phyloP scores from a whole-genome alignment of 163 green algal genomes.

The Dunaliella salina region DNA sequence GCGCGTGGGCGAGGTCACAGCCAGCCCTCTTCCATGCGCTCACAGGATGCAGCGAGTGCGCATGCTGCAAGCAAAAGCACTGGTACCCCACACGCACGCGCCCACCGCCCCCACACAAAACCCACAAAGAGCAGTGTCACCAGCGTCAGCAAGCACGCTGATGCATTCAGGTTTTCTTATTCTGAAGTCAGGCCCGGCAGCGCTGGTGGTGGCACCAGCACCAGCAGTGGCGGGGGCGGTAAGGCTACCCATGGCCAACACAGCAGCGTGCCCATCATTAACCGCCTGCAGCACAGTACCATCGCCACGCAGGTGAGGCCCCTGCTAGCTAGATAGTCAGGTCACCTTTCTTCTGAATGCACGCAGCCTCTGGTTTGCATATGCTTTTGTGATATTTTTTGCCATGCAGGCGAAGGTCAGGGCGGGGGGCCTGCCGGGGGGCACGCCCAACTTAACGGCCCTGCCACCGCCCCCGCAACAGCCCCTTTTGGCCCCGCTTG shows the following conservation, averaged over 20 bases:
- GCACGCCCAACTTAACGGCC: neutral
- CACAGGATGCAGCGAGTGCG: neutral
- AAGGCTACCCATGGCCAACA: no score
- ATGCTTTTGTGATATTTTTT: no score
- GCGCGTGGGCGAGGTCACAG: no score
- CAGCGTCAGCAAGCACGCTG: no score
- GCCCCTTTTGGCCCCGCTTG: neutral
- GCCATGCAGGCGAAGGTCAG: neutral
- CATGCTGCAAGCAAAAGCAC: neutral
- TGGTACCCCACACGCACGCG: neutral
- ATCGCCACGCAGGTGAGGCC: neutral
- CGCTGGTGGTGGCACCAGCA: neutral
- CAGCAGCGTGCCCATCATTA: neutral
- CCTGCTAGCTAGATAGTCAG: no score
- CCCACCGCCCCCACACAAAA: no score
- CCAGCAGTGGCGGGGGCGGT: neutral
- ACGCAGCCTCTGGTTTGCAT: no score
- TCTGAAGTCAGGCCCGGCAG: no score
- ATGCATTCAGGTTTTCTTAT: no score
- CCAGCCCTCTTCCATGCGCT: no score
- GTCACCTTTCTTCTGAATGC: no score
- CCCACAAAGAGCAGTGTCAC: no score
- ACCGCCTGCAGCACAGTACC: neutral
- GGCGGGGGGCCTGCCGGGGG: neutral
- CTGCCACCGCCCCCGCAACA: neutral